These are phyloP conservation scores for Trichosporon ovoides DNA, from an alignment of 1,284 basidiomycete genomes.

Conservation along the genomic window DNA sequence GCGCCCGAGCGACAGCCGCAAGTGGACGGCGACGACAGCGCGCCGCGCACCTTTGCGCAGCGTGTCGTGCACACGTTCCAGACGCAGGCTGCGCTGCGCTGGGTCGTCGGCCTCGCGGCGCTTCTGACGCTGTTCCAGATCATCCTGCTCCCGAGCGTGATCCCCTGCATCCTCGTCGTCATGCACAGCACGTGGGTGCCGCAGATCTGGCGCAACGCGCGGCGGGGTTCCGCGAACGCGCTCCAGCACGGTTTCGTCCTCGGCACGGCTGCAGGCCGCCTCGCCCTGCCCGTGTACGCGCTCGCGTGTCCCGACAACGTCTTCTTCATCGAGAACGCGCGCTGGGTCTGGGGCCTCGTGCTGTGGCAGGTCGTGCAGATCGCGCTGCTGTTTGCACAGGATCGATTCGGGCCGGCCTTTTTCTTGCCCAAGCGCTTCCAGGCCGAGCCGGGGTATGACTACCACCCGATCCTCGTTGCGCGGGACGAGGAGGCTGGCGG, in stretches of 20 bases:
- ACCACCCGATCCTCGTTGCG: conserved; percentile 69
- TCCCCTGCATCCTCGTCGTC: conserved; percentile 63
- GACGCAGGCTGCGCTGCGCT: conserved; percentile 1
- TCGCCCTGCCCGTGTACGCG: conserved; percentile 70
- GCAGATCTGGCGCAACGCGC: conserved; percentile 72
- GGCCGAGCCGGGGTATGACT: conserved; percentile 66
- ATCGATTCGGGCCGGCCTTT: conserved; percentile 70
- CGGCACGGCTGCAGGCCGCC: conserved; percentile 65
- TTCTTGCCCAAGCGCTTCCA: conserved; percentile 56
- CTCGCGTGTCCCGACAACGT: conserved; percentile 77
- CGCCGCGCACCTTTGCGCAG: background rate
- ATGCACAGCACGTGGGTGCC: conserved; percentile 76
- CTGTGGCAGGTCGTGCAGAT: conserved; percentile 63
- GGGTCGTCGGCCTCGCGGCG: conserved; percentile 12
- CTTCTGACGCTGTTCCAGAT: conserved; percentile 59
- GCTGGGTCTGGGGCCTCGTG: conserved; percentile 63
- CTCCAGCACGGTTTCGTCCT: conserved; percentile 67
- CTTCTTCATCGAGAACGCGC: conserved; percentile 63
- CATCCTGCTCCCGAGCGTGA: conserved; percentile 64
- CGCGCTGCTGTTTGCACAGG: conserved; percentile 64
- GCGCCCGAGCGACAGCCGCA: conserved; percentile 61
- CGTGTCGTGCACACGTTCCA: background rate
- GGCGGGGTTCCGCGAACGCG: conserved; percentile 64
- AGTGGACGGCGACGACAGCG: conserved; percentile 1
- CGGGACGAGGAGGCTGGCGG: conserved; percentile 68